Base-by-base conservation (phyloP, 2,329 filamentous ascomycete genomes). In the Hypomyces rosellus region DNA sequence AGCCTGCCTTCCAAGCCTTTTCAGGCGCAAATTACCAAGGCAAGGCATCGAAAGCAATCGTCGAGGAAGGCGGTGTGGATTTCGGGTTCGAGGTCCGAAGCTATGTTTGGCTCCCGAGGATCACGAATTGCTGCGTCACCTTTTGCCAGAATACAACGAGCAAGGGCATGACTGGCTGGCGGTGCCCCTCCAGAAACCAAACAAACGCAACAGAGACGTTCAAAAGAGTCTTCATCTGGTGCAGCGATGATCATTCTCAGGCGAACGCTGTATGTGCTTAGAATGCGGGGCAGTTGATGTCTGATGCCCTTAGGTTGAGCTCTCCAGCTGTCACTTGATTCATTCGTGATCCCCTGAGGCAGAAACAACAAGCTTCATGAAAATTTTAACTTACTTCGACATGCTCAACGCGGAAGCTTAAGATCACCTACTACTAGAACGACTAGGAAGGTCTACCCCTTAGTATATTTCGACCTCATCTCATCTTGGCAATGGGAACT, bases 1-100 rank as follows among this genome's bases (percentile, higher is more conserved):
- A 8, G 9, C 61, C 63, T 18, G 59, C 58, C 4, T 69, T 69
- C 59, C 67, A 69, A 46, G 65, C 52, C 7, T 69, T 61, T 43
- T 57, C 60, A 1, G 51, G 53, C 6, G 1, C 40, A 3, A 55
- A 62, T 38, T 67, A 59, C 51, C 25, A 13, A 2, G 65, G 65
- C 14, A 48, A 56, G 0, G 45, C 41, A 20, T 63, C 65, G 4
- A n/a, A 48, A 0, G 42, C 68, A 30, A 47, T 59, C 37, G 25
- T 18, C 11, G 46, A 60, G 4, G 59, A 64, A 42, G 63, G 59
- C 15, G 58, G 53, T 45, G 52, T 50, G n/a, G 54, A 61, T 40
- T 53, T 60, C 15, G 41, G 44, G n/a, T 58, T 59, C 38, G 41
- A 51, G 20, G 46, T 54, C 25, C 37, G 25, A 34, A 61, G 59